Conservation (phyloP, 192 early-diverging fungal species). For the Phycomyces blakesleeanus region DNA sequence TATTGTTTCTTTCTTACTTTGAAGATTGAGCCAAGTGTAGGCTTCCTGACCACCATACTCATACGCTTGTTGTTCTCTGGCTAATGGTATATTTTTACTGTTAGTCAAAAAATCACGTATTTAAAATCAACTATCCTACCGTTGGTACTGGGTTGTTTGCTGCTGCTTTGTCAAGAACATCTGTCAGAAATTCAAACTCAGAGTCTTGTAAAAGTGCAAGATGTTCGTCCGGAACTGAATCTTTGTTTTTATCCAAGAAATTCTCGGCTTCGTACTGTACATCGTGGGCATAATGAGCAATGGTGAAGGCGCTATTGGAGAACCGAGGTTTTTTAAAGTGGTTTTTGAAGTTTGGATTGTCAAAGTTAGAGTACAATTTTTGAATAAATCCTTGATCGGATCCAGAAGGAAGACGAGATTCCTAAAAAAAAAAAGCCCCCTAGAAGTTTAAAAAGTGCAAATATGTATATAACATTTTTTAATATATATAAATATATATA, state of each 20-base stretch:
- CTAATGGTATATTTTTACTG: neutral
- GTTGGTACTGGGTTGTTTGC: constrained; percentile 21
- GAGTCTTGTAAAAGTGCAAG: constrained; percentile 73
- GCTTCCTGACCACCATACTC: constrained; percentile 64
- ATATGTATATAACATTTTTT: too few relatives aligned
- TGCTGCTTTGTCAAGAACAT: constrained; percentile 62
- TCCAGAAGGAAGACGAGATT: constrained; percentile 77
- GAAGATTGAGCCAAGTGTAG: constrained; percentile 97
- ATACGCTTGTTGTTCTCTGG: constrained; percentile 40
- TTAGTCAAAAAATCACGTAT: neutral
- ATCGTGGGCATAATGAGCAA: constrained; percentile 94
- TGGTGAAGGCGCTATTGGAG: constrained; percentile 81
- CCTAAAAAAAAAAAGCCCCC: constrained; percentile 24
- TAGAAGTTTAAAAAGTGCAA: too few relatives aligned
- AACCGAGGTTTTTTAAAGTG: constrained; percentile 94
- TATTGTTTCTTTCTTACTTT: constrained; percentile 39
- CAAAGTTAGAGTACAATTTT: constrained; percentile 88
- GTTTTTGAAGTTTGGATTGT: constrained; percentile 50
- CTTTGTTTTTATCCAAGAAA: constrained; percentile 99
- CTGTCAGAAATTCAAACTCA: constrained; percentile 76
- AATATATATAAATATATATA: constrained; percentile 36
- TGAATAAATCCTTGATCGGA: constrained; percentile 80
- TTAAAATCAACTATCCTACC: constrained; percentile 6
- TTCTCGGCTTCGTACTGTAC: constrained; percentile 93
- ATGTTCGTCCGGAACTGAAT: constrained; percentile 95